Percentiles rank a stretch among this genome's conserved stretches.
These are phyloP conservation scores for Leonotis leonurus DNA, from an alignment of 257 asterid species.

Conservation along the genomic window DNA sequence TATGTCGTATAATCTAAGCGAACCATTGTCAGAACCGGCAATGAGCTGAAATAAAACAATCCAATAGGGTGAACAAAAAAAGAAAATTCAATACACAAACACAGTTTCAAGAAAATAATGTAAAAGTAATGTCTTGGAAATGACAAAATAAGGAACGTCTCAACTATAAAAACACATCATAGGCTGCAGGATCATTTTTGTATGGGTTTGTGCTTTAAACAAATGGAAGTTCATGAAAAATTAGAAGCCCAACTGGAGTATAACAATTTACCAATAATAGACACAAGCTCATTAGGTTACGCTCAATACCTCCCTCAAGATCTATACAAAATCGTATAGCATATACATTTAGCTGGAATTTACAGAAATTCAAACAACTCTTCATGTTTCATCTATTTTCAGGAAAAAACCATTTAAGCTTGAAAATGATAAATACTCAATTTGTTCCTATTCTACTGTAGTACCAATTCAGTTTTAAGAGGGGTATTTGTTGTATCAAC, in stretches of 20 bases:
- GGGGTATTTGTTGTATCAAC: neutral
- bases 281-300: neutral
- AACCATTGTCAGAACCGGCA: constrained; percentile 93
- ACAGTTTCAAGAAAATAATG: neutral
- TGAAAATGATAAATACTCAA: neutral
- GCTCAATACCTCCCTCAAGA: neutral
- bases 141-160: constrained; percentile 2
- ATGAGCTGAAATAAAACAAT: constrained; percentile 56
- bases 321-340: neutral
- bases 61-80: constrained; percentile 9
- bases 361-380: neutral
- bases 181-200: neutral
- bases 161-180: neutral
- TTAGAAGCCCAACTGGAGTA: neutral
- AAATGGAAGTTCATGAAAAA: neutral
- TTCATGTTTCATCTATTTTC: neutral
- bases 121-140: neutral
- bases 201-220: neutral
- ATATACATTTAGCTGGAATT: neutral
- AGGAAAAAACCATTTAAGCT: neutral
- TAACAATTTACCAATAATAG: neutral
- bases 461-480: neutral
- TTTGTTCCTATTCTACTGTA: neutral
- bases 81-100: neutral
- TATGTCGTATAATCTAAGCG: constrained; percentile 69